Base-by-base conservation (phyloP, 2,329 filamentous ascomycete genomes). In the Cladophialophora chaetospira region DNA sequence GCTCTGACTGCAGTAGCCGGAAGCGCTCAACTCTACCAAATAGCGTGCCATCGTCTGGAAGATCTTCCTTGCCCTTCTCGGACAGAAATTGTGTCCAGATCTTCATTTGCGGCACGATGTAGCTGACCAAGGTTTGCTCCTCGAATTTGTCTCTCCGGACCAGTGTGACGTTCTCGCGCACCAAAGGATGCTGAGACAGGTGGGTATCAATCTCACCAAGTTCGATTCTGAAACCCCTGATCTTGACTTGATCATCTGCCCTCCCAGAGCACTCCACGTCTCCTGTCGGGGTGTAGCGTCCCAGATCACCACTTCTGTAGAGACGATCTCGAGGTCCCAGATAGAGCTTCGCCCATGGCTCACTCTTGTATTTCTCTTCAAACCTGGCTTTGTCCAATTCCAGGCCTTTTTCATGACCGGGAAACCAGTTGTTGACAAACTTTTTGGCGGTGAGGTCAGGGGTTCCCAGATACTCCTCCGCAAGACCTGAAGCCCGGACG, bases 141-240 rank as follows among this genome's bases (percentile, higher is more conserved):
- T 96, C 90, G 69, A 91, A 84, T 66, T 87, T 86, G 73, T 96
- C 87, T 73, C 90, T 84, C 71, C 90, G 84, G 3, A 97, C 84
- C 2, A 97, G 76, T 0, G 93, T 97, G 64, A 90, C 86, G 72
- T 88, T 91, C 64, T 97, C 93, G 36, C 90, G 82, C 21, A 97
- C 83, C 21, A 95, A 75, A 0, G 83, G 85, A 73, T 89, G 84
- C 42, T 85, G 82, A 52, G 85, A 88, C 44, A 97, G 76, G 70
- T 96, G 87, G 38, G 81, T 88, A 72, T 97, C 92, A 64, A 97
- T 97, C 65, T 97, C 94, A 62, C 88, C 88, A 43, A 97, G 85
- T 75, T 99, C 94, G 65, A 99, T 96, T 60, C 93, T 83, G 80
- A 97, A 97, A 1, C 93, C 93, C 58, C 94, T 88, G 63, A 97